Evolutionary conservation across 2,329 filamentous ascomycete genomes (phyloP), one percentile per base, ranked within the genome.

Genomic region (Fusarium gaditjirri): DNA sequence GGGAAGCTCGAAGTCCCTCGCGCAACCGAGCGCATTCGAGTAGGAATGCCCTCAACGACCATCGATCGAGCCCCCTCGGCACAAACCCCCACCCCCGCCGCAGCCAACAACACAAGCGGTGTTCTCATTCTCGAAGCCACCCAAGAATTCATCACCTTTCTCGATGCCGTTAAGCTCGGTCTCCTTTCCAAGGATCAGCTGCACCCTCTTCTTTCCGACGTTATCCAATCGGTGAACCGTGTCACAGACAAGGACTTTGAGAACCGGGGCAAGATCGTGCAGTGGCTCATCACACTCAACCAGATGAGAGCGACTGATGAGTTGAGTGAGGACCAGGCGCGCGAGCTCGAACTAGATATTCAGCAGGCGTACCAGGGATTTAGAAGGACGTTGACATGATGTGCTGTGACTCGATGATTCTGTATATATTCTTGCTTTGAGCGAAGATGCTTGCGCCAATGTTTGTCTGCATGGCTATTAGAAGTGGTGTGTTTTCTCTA

Each of bases 231-330:
- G 6, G 95, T 98, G 72, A 98, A 98, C 83, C 96, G 97, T 79
- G 96, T 99, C 71, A 98, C 95, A 6, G 94, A 97, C 80, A 90
- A 92, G 70, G 95, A 98, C 77, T 99, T 99, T 80, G 95, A 98
- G 75, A 95, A 92, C 79, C 92, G 97, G 74, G 94, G 93, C 76
- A 98, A 98, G 87, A 98, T 99, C 76, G 94, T 99, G 62, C 95
- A 98, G 81, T 99, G 96, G 96, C 87, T 99, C 74, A 99, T 99
- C 77, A 93, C 94, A 11, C 86, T 99, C 72, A 99, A 99, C 80
- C 95, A 98, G 83, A 98, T 99, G 96, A 94, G 94, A 79, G 96
- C 95, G 13, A 94, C 94, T 3, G 95, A 98, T 78, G 94, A 97
- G 80, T 82, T 99, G 75, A 92, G 89, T 75, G 93, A 97, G 77